Evolutionary conservation across 2,329 filamentous ascomycete species (phyloP), one percentile per base, ranked within the genome.

Genomic region (Epichloe uncinata): DNA sequence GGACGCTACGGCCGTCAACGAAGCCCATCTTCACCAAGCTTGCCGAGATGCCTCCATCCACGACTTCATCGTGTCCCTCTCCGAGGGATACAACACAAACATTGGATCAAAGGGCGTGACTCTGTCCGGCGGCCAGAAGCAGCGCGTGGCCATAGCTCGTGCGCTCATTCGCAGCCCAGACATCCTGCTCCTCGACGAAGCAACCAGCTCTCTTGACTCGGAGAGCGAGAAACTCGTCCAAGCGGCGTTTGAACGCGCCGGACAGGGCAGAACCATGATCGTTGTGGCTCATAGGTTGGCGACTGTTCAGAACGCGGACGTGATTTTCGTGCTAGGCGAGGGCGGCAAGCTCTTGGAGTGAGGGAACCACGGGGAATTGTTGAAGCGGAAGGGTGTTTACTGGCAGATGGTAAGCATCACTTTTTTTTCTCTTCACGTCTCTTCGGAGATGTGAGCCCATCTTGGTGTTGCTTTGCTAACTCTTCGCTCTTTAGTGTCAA

Each of bases 201-300:
- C 84, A 3, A 88, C 85, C 0, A 82, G 77, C 50, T 81, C 81
- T 6, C 70, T 87, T 3, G 84, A 87, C 58, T 79, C 75, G 2
- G 77, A 81, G 58, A 74, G 74, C 42, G 76, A 79, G 63, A 72
- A 76, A 61, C 68, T 79, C n/a, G 77, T 81, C 4, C 78, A 90
- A 63, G 71, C 69, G 1, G 84, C 84, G 0, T 79, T 90, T 59
- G 82, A 87, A 68, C 71, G 71, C 41, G 80, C 79, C 0, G 73
- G 73, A 3, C 71, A 73, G 54, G 77, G 76, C 2, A 68, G 76
- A 7, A 81, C 87, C 2, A 86, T 85, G 53, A 71, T 93, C 3
- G 84, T 85, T 3, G 85, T 93, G 11, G 87, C 87, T 1, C 87
- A 91, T 62, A 73, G 86, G 13, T 70, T 91, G 45, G 82, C 82